These are phyloP conservation scores for Purpureocillium lavendulum DNA, from an alignment of 2,329 filamentous ascomycete species.

Conservation along the genomic window DNA sequence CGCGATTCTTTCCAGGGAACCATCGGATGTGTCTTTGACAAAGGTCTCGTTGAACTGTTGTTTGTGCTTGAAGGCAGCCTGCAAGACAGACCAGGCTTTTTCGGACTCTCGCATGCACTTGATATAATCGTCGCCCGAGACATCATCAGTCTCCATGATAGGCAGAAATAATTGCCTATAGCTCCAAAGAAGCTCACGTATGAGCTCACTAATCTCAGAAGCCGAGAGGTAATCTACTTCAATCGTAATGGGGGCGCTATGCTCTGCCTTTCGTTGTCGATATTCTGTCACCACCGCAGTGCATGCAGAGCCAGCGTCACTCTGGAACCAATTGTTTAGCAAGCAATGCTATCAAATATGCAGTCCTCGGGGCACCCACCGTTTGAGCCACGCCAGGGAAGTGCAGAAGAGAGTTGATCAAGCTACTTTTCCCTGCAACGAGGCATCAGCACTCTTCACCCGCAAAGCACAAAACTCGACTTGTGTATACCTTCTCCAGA, in stretches of 20 bases:
- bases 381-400: conserved; percentile 18
- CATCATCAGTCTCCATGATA: conserved; percentile 10
- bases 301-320: conserved; percentile 22
- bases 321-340: too few species aligned
- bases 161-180: conserved; percentile 20
- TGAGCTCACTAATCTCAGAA: conserved; percentile 15
- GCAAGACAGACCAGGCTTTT: conserved; percentile 32
- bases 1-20: conserved; percentile 14
- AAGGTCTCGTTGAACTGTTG: conserved; percentile 12
- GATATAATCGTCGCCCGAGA: conserved; percentile 15
- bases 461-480: too few species aligned
- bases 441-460: too few species aligned
- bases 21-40: conserved; percentile 17
- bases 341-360: too few species aligned
- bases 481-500: conserved; percentile 15
- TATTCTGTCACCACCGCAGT: conserved; percentile 27
- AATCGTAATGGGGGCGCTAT: conserved; percentile 18
- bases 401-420: conserved; percentile 26
- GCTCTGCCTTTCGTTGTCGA: conserved; percentile 15
- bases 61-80: conserved; percentile 23
- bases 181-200: conserved; percentile 22
- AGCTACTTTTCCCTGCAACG: conserved; percentile 16
- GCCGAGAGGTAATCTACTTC: conserved; percentile 22
- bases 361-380: conserved; percentile 3
- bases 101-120: conserved; percentile 17